Percentiles rank a stretch among this genome's conserved stretches.
Evolutionary conservation across 1,139 yeast species (phyloP).

Genomic region (Saccharomycopsis hybrid): DNA sequence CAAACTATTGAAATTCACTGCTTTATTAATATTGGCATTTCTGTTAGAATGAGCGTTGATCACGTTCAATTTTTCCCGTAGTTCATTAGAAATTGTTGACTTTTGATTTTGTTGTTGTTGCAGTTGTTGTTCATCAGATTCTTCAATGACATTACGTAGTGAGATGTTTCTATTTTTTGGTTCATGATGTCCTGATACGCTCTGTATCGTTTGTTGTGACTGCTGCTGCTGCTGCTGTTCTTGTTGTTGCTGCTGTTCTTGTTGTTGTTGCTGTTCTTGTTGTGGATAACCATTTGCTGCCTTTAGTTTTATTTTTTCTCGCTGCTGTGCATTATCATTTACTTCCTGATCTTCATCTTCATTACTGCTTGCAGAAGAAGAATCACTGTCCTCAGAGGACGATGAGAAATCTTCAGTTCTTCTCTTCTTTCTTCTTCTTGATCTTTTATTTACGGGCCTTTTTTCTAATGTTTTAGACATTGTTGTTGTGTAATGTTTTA

Average conservation of each 20-base stretch:
- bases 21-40: background rate
- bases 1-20: background rate
- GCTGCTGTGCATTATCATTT: background rate
- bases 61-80: background rate
- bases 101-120: background rate
- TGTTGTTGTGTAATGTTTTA: no score
- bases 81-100: background rate
- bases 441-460: background rate
- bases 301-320: background rate
- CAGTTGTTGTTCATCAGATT: background rate
- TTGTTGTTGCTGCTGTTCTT: no score
- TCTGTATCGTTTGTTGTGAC: background rate
- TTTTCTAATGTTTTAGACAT: background rate
- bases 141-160: background rate
- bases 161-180: background rate
- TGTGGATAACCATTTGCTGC: background rate
- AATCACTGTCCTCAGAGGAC: constrained; percentile 3
- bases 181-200: background rate
- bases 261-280: no score
- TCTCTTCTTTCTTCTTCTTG: constrained; percentile 21
- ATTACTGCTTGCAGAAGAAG: constrained; percentile 4
- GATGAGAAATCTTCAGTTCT: constrained; percentile 21
- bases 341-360: constrained; percentile 4
- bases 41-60: background rate
- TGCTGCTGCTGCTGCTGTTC: no score